Base-by-base conservation (phyloP, 495 filamentous ascomycete species). In the Neurospora tetrasperma region DNA sequence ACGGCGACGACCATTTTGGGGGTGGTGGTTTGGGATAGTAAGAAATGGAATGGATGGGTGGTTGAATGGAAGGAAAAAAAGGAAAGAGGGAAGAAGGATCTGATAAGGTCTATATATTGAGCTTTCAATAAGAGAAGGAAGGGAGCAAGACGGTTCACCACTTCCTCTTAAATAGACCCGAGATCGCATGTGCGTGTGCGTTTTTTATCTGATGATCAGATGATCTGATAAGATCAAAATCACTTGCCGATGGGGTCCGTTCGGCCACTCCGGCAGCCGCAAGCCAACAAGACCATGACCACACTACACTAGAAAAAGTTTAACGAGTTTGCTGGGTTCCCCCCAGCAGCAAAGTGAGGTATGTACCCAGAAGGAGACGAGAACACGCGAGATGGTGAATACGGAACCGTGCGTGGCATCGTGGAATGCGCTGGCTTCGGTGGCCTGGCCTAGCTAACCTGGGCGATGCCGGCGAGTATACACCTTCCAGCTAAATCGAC, bases 1-100 rank as follows among this genome's bases (percentile, higher is more conserved):
- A 82, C 73, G 54, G 76, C 70, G 38, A 78, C 72, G 23, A 72
- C 73, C 81, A 82, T 83, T 11, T 69, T 78, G 48, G 40, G 35
- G 31, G 74, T 66, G 54, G 46, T 31, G 40, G 40, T 41, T 41
- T 10, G 14, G 14, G 35, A 31, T 62, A 12, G 48, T 11, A 16
- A 14, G 5, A n/a, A 10, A 38, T 31, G 41, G 14, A 43, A 71
- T 14, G 23, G 41, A 23, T 31, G 41, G 42, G 4, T 38, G 35
- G 35, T 18, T 43, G 14, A 8, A 35, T 70, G 39, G 42, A 20
- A 31, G 23, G 40, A 27, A 9, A 40, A 6, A 10, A 38, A 38
- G 35, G 5, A 38, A 38, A 2, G 5, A 38, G 5, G 35, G 5
- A 6, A 38, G 35, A 38, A 38, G 27, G 27, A 31, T 31, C 27